phyloP scores from a whole-genome alignment of 2,329 filamentous ascomycete genomes.

The Ceratocystis cubensis region DNA sequence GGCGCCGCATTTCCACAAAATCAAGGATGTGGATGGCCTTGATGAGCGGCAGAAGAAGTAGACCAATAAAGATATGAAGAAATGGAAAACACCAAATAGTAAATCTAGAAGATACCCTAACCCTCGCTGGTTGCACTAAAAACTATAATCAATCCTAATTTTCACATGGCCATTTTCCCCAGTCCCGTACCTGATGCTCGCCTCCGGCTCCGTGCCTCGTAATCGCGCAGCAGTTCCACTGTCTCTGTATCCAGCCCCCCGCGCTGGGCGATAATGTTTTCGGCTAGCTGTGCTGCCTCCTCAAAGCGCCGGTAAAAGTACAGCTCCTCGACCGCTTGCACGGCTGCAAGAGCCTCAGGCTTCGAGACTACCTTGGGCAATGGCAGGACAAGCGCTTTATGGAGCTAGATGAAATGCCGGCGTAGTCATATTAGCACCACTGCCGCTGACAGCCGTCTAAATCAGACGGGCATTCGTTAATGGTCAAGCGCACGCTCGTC shows the following conservation, averaged over 20 bases:
- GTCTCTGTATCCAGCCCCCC: constrained; percentile 35
- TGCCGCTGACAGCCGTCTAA: too few relatives aligned
- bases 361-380: constrained; percentile 32
- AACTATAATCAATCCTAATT: neutral
- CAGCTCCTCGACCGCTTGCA: constrained; percentile 46
- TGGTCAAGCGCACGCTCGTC: neutral
- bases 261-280: constrained; percentile 26
- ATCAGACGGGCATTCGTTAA: neutral
- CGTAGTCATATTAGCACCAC: too few relatives aligned
- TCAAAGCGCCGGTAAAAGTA: constrained; percentile 41
- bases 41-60: constrained; percentile 49
- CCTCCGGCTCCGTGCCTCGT: constrained; percentile 24
- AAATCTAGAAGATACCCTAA: neutral
- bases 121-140: constrained; percentile 4
- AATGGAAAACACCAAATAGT: neutral
- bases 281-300: constrained; percentile 34
- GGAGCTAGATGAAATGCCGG: neutral
- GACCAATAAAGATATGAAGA: constrained; percentile 6
- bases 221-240: constrained; percentile 31
- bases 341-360: constrained; percentile 36
- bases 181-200: neutral
- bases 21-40: constrained; percentile 71
- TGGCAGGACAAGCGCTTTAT: constrained; percentile 28
- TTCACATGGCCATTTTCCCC: neutral
- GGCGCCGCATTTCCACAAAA: constrained; percentile 90